Conservation (phyloP, 176 grass and related monocot genomes). For the Sorghum bicolor region DNA sequence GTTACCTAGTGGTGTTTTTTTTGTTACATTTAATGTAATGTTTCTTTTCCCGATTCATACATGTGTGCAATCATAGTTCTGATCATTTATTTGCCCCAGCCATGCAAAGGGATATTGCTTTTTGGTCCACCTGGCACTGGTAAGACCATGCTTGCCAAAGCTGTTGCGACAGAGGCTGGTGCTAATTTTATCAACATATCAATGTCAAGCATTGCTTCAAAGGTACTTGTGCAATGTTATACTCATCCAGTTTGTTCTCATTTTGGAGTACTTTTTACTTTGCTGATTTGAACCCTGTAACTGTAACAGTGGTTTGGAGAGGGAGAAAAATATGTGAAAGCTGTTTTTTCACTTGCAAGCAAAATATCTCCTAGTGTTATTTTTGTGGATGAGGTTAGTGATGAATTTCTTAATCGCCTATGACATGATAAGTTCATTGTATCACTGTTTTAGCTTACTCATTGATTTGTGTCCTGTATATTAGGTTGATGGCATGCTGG, state of each 20-base stretch:
- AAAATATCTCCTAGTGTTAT: constrained; percentile 98
- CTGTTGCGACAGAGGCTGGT: constrained; percentile 97
- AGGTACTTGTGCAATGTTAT: constrained; percentile 47
- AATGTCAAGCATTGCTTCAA: constrained; percentile 97
- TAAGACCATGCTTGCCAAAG: constrained; percentile 99
- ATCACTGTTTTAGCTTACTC: not conserved
- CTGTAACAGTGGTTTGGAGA: constrained; percentile 96
- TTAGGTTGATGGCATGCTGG: constrained; percentile 93
- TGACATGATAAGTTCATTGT: not conserved
- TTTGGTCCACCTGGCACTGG: constrained; percentile 96
- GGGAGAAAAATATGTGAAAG: constrained; percentile 98
- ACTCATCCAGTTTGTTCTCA: constrained; percentile 22
- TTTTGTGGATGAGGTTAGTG: constrained; percentile 95
- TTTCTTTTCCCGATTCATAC: constrained; percentile 1
- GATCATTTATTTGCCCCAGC: constrained; percentile 46
- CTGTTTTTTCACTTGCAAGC: constrained; percentile 94
- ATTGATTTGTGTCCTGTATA: not conserved
- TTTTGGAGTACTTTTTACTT: constrained; percentile 10
- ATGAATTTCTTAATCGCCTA: not conserved
- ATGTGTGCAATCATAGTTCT: constrained; percentile 16
- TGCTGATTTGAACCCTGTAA: constrained; percentile 37
- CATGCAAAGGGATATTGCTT: constrained; percentile 95
- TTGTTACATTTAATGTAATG: not conserved
- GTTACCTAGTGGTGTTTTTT: not conserved
- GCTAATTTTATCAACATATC: constrained; percentile 99